Percentiles rank a stretch among this genome's conserved stretches.
These are phyloP conservation scores for Nicotiana paniculata DNA, from an alignment of 257 asterid genomes.

Conservation along the genomic window DNA sequence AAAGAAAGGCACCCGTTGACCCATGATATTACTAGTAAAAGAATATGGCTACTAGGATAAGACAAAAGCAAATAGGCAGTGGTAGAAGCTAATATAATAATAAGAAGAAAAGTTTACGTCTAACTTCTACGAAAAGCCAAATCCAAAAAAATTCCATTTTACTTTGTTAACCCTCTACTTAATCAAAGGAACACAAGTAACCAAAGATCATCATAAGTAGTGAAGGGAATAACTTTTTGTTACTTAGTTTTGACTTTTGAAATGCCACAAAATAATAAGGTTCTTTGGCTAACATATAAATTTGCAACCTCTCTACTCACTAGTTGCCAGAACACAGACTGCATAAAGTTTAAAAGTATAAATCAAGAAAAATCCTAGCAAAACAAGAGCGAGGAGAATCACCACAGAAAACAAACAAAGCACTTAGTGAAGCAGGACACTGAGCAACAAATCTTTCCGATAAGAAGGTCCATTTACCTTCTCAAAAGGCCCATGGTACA, in stretches of 20 bases:
- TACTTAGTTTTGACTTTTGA: background rate
- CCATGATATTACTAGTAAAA: background rate
- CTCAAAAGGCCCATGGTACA: slow-evolving; percentile 87
- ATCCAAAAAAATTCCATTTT: background rate
- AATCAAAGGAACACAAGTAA: background rate
- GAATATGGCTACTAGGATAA: background rate
- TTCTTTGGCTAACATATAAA: background rate
- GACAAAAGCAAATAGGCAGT: background rate
- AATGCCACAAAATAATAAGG: background rate
- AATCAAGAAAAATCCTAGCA: background rate
- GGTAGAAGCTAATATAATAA: background rate
- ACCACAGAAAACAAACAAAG: background rate
- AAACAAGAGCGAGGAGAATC: background rate
- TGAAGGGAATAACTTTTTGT: background rate
- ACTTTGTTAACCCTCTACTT: background rate
- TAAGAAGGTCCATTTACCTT: slow-evolving; percentile 43
- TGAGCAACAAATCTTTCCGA: background rate
- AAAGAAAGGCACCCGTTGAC: background rate
- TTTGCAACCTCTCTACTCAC: background rate
- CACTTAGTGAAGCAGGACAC: background rate
- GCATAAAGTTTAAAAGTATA: background rate
- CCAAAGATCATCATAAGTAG: background rate
- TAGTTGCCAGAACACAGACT: background rate
- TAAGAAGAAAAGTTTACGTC: background rate
- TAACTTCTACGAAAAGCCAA: background rate